Base-by-base conservation (phyloP, 1,284 basidiomycete genomes). In the Ustilago loliicola region DNA sequence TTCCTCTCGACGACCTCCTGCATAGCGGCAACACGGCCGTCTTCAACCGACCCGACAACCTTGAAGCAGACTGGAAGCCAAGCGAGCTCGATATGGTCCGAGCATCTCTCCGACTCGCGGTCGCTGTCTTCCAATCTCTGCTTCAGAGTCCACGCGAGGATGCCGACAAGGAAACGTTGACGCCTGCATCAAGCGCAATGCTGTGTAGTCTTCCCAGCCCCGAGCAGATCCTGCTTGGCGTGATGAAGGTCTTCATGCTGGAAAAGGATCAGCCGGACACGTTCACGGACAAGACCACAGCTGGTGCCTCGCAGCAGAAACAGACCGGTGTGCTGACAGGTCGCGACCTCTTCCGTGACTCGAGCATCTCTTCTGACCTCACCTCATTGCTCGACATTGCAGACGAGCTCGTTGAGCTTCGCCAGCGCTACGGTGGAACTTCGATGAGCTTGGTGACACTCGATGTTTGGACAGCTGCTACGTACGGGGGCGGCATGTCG, bases 231-330 rank as follows among this genome's bases (percentile, higher is more conserved):
- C 75, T 77, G 58, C 92, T 96, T 77, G 90, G 90, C 38, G 92
- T 94, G 77, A 95, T 96, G 93, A 94, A 94, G 81, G 91, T 98
- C 15, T 96, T 94, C 87, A 95, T 97, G 94, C 90, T 98, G 21
- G 96, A 85, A 36, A 63, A 77, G 23, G 77, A 79, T 21, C 71
- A 79, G 40, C 59, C 72, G 2, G 67, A 73, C 48, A 66, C 63
- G 3, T 78, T 74, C 34, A 67, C 67, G 0, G 67, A 64, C 45
- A 69, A 52, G 25, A 64, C 6, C 29, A n/a, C 32, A 8, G 27
- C 66, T 15, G 72, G 77, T 0, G 32, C 23, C 19, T 30, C 45
- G 19, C 74, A 64, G 48, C 66, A 69, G 32, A 65, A 62, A 48
- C 65, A 64, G 19, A 62, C 73, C 1, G 81, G 83, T 3, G 55